Conservation (phyloP, 495 filamentous ascomycete genomes). For the Podospora tetraspora region DNA sequence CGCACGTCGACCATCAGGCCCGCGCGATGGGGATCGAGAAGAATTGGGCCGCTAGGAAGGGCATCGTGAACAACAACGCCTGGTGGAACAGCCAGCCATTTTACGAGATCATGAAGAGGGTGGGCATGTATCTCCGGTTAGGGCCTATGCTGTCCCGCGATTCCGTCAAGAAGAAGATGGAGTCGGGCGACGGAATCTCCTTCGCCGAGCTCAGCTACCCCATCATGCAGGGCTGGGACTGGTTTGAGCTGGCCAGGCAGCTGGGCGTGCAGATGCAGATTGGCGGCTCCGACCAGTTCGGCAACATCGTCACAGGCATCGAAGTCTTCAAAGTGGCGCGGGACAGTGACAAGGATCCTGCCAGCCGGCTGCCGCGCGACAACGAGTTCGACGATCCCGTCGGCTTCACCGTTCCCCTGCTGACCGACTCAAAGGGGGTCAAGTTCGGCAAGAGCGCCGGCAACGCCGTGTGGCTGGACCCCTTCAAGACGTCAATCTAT, state of each 20-base stretch:
- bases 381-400: conserved; percentile 53
- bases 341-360: conserved; percentile 46
- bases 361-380: conserved; percentile 14
- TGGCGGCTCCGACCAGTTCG: conserved; percentile 91
- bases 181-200: conserved; percentile 81
- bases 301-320: conserved; percentile 90
- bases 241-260: conserved; percentile 68
- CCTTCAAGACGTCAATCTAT: conserved; percentile 69
- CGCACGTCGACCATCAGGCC: conserved; percentile 60
- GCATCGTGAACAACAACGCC: conserved; percentile 67
- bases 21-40: conserved; percentile 55
- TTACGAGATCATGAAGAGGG: conserved; percentile 62
- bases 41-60: conserved; percentile 57
- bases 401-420: conserved; percentile 82
- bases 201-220: conserved; percentile 93
- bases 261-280: conserved; percentile 74
- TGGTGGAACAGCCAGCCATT: conserved; percentile 71
- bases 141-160: conserved; percentile 85
- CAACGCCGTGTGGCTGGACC: conserved; percentile 91
- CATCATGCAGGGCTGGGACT: conserved; percentile 94
- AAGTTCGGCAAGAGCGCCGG: conserved; percentile 96
- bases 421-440: conserved; percentile 76
- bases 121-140: conserved; percentile 68
- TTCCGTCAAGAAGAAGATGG: conserved; percentile 82
- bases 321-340: conserved; percentile 71